Evolutionary conservation across 208 protist genomes (phyloP), one percentile per base, ranked within the genome.

Genomic region (Trypanosoma avium): DNA sequence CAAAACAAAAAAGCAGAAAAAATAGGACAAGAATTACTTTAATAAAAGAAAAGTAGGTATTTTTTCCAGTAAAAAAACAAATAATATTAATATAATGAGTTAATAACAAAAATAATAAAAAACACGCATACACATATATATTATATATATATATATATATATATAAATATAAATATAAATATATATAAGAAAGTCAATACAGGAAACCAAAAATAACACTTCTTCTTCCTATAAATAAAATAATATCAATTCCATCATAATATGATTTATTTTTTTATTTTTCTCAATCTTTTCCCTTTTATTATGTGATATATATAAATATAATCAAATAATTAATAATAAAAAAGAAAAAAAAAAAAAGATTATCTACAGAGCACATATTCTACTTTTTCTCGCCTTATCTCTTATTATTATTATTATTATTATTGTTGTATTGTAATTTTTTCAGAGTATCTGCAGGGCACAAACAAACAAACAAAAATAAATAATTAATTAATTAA

Each of bases 101-200:
- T 38, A 10, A 38, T 5, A 38, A 10, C 33, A 38, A 38, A 10
- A 38, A 10, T 13, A 10, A 38, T 13, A 38, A 38, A 38, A 38
- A 38, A 10, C 10, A 38, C 33, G 43, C 49, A 40, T 62, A 52
- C 22, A 62, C 33, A 48, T n/a, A 62, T 19, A 67, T 56, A 55
- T 19, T 40, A 33, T 57, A 36, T 30, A 45, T 48, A 15, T 35
- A 36, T 43, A 48, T 48, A 36, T 33, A 61, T 48, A 48, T 61
- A 61, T 48, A 61, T 61, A 45, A 29, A 59, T 43, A 55, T 55
- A 55, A 35, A 55, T 55, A 55, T 55, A 55, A 35, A 58, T 58
- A 46, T 30, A 60, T 43, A 53, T 42, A 75, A 19, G 47, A 49
- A 48, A 35, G 55, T 3, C 27, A 61, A 32, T 3, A 47, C 2